A percentile compares a stretch with the other conserved stretches of the same genome.
These are phyloP conservation scores for Trametes villosa DNA, from an alignment of 768 basidiomycete species.

Conservation along the genomic window DNA sequence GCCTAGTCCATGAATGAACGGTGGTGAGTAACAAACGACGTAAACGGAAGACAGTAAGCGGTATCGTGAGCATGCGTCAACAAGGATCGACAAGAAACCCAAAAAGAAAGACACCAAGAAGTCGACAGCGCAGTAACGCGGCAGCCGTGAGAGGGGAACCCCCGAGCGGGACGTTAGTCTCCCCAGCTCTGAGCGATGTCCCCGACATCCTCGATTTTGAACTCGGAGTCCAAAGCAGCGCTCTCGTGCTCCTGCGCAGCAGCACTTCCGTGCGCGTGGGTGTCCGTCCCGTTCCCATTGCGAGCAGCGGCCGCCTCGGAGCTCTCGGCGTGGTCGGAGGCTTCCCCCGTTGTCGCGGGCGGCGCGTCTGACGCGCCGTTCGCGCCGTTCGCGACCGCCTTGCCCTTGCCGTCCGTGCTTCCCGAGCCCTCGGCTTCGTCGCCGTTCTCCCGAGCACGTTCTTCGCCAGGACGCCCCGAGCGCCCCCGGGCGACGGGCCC, in stretches of 20 bases:
- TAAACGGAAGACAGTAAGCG: neutral
- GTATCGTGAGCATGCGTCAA: slow-evolving; percentile 15
- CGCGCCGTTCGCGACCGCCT: neutral
- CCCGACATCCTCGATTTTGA: slow-evolving; percentile 37
- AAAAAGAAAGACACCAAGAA: neutral
- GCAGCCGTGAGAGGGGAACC: neutral
- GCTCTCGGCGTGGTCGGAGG: neutral
- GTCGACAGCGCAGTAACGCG: neutral
- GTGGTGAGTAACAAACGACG: neutral
- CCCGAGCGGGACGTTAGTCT: slow-evolving; percentile 25
- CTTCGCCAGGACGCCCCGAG: slow-evolving; percentile 25
- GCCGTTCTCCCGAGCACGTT: slow-evolving; percentile 7
- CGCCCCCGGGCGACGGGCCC: slow-evolving; percentile 25
- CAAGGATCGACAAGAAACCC: slow-evolving; percentile 6
- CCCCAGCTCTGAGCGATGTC: slow-evolving; percentile 39
- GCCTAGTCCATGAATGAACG: slow-evolving; percentile 5
- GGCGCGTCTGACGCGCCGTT: slow-evolving; percentile 1
- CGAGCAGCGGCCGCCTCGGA: neutral
- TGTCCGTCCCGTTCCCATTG: neutral
- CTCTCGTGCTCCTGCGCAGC: slow-evolving; percentile 5
- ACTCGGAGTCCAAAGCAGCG: slow-evolving; percentile 18
- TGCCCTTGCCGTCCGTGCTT: neutral
- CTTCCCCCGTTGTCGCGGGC: neutral
- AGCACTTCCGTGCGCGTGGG: neutral
- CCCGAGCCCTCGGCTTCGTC: slow-evolving; percentile 1